Conservation (phyloP, 305 asterid genomes). For the Fraxinus velutina region DNA sequence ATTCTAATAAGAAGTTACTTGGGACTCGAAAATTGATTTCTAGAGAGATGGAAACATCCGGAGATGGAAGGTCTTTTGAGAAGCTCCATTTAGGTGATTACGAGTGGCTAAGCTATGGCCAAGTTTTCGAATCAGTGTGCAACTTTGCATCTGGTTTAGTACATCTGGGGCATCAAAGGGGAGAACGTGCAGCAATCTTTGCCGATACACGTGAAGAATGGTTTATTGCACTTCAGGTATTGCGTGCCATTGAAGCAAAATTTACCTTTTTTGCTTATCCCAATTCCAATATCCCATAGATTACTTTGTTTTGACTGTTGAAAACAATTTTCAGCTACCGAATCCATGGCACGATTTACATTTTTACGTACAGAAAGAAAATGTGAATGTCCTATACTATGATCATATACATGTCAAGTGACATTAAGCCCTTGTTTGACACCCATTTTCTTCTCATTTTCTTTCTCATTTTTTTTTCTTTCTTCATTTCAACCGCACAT, state of each 20-base stretch:
- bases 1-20: conserved; percentile 46
- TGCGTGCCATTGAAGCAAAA: conserved; percentile 8
- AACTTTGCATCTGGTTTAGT: conserved; percentile 79
- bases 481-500: too few species aligned
- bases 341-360: not conserved
- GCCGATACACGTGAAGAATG: conserved; percentile 96
- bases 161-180: conserved; percentile 81
- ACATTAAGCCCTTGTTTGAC: too few species aligned
- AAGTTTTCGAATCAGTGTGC: conserved; percentile 74
- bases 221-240: conserved; percentile 94
- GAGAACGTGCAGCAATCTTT: conserved; percentile 91
- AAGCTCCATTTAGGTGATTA: conserved; percentile 95
- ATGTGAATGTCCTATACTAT: not conserved
- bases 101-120: conserved; percentile 81
- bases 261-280: not conserved
- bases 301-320: not conserved
- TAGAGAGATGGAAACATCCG: conserved; percentile 56
- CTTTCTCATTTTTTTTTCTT: too few species aligned
- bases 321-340: conserved; percentile 1
- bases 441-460: too few species aligned
- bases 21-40: conserved; percentile 79
- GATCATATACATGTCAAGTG: not conserved
- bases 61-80: conserved; percentile 84
- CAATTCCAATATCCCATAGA: not conserved
- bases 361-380: not conserved